Base-by-base conservation (phyloP, 2,329 filamentous ascomycete genomes). In the Pleomassaria siparia region DNA sequence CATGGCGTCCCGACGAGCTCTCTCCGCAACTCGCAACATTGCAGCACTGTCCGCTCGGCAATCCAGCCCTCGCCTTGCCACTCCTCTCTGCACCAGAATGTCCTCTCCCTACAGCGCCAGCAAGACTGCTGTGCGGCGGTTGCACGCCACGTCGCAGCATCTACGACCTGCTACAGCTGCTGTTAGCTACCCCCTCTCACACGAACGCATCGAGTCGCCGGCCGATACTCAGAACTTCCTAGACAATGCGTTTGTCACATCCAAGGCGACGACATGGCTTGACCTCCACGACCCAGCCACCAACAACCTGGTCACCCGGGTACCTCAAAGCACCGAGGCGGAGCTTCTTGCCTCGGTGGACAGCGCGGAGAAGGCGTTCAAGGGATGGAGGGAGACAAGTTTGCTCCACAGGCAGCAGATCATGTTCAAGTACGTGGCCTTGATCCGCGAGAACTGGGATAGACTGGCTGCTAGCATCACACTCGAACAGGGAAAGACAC, bases 391-490 rank as follows among this genome's bases (percentile, higher is more conserved):
- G 60, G 78, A 80, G 54, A 91, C 83, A 21, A 88, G 83, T 67
- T 76, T 92, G 54, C 79, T 94, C 56, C 76, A 81, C 53, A 80
- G 88, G 54, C 89, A 94, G 78, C 84, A 89, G 74, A 86, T 92
- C 74, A 90, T 92, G 87, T 92, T 94, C 80, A 87, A 87, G 72
- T 91, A 90, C 63, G 87, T 90, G 26, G 80, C 80, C 25, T 76
- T 94, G 64, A 89, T 94, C 68, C 79, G 87, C 43, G 86, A 91
- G 74, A 87, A 94, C 75, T 91, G 88, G 88, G 89, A 94, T 70
- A 80, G 89, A 15, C 75, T 94, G 57, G 89, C 89, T 13, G 88
- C 89, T 11, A 90, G 86, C 74, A 94, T 94, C 70, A 91, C 88
- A 6, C 79, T 92, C 47, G 89, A 94, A 76, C 89, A 94, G 77